Evolutionary conservation across 164 flowering plant genomes (phyloP), one percentile per base, ranked within the genome.

Genomic region (Hamamelis virginiana): DNA sequence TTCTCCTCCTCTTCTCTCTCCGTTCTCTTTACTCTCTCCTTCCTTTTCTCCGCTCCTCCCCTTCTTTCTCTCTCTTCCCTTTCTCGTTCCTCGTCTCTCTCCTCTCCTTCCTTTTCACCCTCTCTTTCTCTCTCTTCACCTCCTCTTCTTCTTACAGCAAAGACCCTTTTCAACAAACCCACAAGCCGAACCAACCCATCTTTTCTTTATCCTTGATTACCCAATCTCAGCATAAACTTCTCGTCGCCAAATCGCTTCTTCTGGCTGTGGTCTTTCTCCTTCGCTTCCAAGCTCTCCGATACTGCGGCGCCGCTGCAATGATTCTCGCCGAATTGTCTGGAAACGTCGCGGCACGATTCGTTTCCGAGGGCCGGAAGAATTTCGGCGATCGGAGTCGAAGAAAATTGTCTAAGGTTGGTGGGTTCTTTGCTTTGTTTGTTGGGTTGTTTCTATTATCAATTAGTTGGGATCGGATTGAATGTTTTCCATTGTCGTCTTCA

Each of bases 261-360:
- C 79, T 95, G 10, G 84, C 96, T 28, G 65, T 79, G 11, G 87
- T 90, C 38, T 91, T 95, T 57, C 85, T 91, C 59, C 84, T 95
- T 61, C 82, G 99, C 6, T 92, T 92, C 64, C 99, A 91, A 57
- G 91, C 98, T 21, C 83, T 95, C 25, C 80, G 85, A 11, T 89
- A 87, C 63, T 91, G 96, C 66, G 93, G 96, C 16, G 79, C 99
- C 6, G 82, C 97, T 0, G 91, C 96, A 0, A 83, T 91, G 80
- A 91, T 95, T 56, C 79, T 95, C 1, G 98, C 99, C 5, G 99
- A 95, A 59, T 64, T 90, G 41, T 80, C 89, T 1, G 98, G 99
- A 0, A 82, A 74, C 52, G 84, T 87, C 0, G 90, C 91, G 0
- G 96, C 92, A 9, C 75, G 87, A 19, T 82, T 84, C 63, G 12